phyloP scores from a whole-genome alignment of 2,329 filamentous ascomycete species.

The Aspergillus ochraceus region DNA sequence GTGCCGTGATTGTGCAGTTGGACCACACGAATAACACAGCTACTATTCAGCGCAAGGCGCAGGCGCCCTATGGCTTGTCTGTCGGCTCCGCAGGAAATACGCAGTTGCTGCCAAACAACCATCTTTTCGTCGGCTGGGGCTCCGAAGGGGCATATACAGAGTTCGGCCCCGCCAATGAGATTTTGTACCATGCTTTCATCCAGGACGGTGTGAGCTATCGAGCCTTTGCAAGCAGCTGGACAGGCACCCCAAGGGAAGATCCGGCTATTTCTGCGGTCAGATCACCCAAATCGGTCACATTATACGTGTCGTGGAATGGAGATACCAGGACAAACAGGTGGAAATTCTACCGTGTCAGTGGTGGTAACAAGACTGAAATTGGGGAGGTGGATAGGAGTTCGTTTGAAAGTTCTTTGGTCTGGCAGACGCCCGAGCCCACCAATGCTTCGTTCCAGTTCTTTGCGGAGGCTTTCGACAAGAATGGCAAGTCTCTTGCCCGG shows the following conservation, averaged over 20 bases:
- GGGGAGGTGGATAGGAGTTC: neutral
- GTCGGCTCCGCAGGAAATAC: constrained; percentile 26
- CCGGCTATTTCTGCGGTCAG: constrained; percentile 35
- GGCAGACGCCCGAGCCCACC: neutral
- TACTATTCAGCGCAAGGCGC: constrained; percentile 4
- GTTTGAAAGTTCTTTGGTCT: neutral
- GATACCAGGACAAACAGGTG: constrained; percentile 48
- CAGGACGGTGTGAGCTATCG: constrained; percentile 39
- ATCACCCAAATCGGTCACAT: constrained; percentile 29
- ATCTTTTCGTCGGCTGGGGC: constrained; percentile 33
- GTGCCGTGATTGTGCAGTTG: constrained; percentile 20
- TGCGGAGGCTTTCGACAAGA: neutral
- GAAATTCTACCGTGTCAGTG: constrained; percentile 44
- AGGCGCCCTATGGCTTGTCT: constrained; percentile 21
- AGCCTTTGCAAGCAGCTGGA: constrained; percentile 40
- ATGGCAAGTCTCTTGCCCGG: neutral
- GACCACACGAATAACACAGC: constrained; percentile 8
- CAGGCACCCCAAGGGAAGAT: constrained; percentile 29
- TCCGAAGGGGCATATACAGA: constrained; percentile 23
- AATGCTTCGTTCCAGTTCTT: neutral
- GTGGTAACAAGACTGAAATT: neutral
- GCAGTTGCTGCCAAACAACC: constrained; percentile 27
- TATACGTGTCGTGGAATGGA: constrained; percentile 57
- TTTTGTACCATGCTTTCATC: constrained; percentile 36
- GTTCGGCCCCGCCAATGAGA: constrained; percentile 25